Evolutionary conservation across 495 filamentous ascomycete species (phyloP).

Genomic region (Rhypophila decipiens): DNA sequence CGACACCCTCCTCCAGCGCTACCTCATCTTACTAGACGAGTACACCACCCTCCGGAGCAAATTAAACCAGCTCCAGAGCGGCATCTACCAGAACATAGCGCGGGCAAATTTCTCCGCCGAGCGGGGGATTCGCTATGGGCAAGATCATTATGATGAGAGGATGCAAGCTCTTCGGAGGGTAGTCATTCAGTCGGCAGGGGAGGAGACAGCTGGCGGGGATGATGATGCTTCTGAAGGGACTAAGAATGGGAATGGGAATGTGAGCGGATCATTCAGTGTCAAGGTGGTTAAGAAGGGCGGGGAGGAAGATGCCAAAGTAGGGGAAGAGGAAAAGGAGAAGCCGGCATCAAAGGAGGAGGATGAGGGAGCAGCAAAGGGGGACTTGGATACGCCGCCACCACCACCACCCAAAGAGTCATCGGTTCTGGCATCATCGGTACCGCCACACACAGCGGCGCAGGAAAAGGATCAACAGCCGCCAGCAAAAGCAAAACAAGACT

Average conservation of each 20-base stretch:
- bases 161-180: conserved; percentile 56
- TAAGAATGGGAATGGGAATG: no score
- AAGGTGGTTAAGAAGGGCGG: neutral
- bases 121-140: conserved; percentile 55
- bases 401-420: no score
- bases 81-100: conserved; percentile 50
- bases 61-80: conserved; percentile 50
- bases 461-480: neutral
- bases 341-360: neutral
- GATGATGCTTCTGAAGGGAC: no score
- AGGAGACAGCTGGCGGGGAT: neutral
- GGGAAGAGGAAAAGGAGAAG: neutral
- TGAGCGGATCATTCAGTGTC: no score
- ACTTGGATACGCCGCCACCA: no score
- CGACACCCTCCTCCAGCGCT: conserved; percentile 61
- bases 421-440: neutral
- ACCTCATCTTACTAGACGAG: conserved; percentile 62
- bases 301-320: neutral
- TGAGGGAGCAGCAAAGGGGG: no score
- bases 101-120: conserved; percentile 65
- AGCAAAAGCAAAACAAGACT: neutral
- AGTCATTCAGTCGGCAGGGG: conserved; percentile 2
- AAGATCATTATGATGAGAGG: conserved; percentile 63
- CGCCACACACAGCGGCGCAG: neutral
- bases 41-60: conserved; percentile 57